Evolutionary conservation across 163 green algal genomes (phyloP), one percentile per base, ranked within the genome.

Genomic region (Scenedesmus sp.): DNA sequence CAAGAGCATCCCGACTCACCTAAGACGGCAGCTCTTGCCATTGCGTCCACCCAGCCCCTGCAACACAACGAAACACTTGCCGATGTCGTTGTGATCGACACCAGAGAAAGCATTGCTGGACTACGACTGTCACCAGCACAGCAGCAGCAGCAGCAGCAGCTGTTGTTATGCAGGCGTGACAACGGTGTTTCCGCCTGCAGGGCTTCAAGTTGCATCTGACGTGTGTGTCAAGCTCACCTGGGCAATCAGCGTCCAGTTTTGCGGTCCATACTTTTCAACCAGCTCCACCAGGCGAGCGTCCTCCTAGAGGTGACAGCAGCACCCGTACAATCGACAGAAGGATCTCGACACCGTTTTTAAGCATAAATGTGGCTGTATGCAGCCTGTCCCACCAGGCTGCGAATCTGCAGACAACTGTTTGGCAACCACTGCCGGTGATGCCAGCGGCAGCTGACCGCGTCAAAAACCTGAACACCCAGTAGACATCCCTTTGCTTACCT

Each of bases 11-110:
- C 53, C 9, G 16, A 9, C 49, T 15, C 72, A 90, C 88, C 88
- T 89, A 13, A 97, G 86, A 9, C 95, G 93, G 81, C 95, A 97
- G 90, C 93, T 96, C 92, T 97, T 97, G 90, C 95, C 94, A 65
- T 96, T 97, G 44, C 95, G 92, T 3, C 88, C 91, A 70, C 40
- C 40, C 81, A 86, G 87, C 93, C 26, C 90, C 93, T 40, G 44
- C 76, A 81, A 80, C 15, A 40, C 3, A 20, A 80, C 70, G 44
- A 1, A 80, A 7, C 24, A 43, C 18, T 9, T 10, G n/a, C 44
- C 13, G 2, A 80, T 43, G 5, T 86, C 35, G 13, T 42, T 16
- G 40, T 65, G 0, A 40, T 1, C 2, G 22, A 12, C 37, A 68
- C 9, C 37, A 5, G 43, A 24, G 43, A 15, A 37, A 0, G 22